Evolutionary conservation across 345 rosid genomes (phyloP), one percentile per base, ranked within the genome.

Genomic region (Limnanthes douglasii): DNA sequence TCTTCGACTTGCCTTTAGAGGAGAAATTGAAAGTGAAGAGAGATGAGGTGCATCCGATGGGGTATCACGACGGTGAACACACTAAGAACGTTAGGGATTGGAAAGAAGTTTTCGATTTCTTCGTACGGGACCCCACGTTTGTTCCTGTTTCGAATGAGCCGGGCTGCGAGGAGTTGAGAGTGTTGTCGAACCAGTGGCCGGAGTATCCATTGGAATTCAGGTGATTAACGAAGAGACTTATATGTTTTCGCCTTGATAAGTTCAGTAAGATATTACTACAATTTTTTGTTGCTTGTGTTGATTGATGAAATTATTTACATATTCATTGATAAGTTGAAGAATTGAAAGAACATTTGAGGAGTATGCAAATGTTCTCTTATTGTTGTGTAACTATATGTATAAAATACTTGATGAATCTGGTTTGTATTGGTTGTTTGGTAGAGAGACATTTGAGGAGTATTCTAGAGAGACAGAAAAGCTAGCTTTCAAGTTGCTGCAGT

Each of bases 71-170:
- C 19, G 41, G 56, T 22, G 81, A 79, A 50, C 84, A 68, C 37
- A 78, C 80, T 5, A 68, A 73, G 60, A 78, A 68, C 34, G 65
- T 70, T 4, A 73, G 70, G 57, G 80, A 70, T 39, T 78, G 70
- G 80, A 71, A 64, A 39, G 75, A 78, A 45, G 75, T 75, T 3
- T 79, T 79, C 23, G 81, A 79, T 51, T 26, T 66, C 24, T 52
- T 52, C 32, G 37, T 62, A 20, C 58, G 64, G 35, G 67, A 79
- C 39, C 75, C 81, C 0, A 62, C 65, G 10, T 3, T 62, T 8
- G 7, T 75, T 17, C 78, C 78, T 9, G 75, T 78, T 27, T 61
- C 71, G 1, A 45, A 37, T 8, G 53, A 60, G 5, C 69, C 46
- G 16, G 41, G 61, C 20, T 78, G 64, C 37, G 17, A 54, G 15